Evolutionary conservation across 192 early-diverging fungal species (phyloP), one percentile per base, ranked within the genome.

Genomic region (Physocladia obscura): DNA sequence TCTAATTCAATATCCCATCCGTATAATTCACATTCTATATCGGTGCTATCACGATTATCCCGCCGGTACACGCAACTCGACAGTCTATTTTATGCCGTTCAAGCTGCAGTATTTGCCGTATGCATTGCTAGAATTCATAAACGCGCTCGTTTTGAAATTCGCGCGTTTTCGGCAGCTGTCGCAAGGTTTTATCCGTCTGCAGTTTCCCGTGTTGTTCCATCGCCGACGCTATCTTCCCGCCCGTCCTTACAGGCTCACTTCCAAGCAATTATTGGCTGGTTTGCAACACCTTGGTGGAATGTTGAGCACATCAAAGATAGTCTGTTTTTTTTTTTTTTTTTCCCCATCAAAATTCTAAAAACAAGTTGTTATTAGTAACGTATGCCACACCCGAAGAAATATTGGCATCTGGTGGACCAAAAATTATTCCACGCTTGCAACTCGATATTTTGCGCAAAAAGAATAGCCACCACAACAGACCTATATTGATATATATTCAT

Each of bases 321-420:
- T 44, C 11, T 13, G 40, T 8, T n/a, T 44, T 44, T 44, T 44
- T 8, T 13, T 8, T 13, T 8, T 44, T 8, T 13, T 44, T 44
- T n/a, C 40, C 11, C n/a, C 8, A 44, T 44, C 40, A n/a, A 44
- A 44, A 8, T 44, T 13, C n/a, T n/a, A n/a, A n/a, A n/a, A n/a
- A n/a, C n/a, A 44, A 44, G 11, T 44, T 8, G n/a, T 13, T 58
- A 24, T 58, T 8, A 77, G 76, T 79, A 49, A 67, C 62, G 35
- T 81, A 81, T 50, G 76, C 76, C 3, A 70, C 74, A 27, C 67
- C 71, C 31, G 54, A 55, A 6, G 76, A 81, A 57, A 22, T 81
- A 6, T 59, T 63, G 47, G 31, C 40, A 3, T 51, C 73, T 24
- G 69, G 69, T 21, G 57, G 64, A 1, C 47, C 55, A 15, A 37